These are phyloP conservation scores for Rhytidiadelphus loreus DNA, from an alignment of 225 moss, liverwort and hornwort genomes.

Conservation along the genomic window DNA sequence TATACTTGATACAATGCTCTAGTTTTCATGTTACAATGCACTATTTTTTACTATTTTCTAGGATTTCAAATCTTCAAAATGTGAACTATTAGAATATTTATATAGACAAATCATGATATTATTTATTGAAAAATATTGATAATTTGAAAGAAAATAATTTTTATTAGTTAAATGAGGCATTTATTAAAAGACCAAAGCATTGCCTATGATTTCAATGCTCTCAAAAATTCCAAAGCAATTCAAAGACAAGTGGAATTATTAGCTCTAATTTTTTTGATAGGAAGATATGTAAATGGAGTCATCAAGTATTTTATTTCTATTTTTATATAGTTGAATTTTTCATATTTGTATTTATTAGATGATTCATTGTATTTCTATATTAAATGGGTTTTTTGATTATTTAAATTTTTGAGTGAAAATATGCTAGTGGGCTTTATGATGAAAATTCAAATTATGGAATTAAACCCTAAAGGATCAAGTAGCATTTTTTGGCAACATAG, in stretches of 20 bases:
- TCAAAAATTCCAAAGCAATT: background rate
- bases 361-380: background rate
- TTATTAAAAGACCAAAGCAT: background rate
- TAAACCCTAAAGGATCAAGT: too few relatives aligned
- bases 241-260: background rate
- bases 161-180: background rate
- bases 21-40: too few relatives aligned
- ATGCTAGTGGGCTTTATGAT: background rate
- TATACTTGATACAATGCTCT: too few relatives aligned
- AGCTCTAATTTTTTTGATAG: background rate
- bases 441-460: too few relatives aligned
- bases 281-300: background rate
- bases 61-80: background rate
- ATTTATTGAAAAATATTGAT: background rate
- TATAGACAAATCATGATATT: background rate
- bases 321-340: background rate
- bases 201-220: accelerated
- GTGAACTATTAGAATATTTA: background rate
- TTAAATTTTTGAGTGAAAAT: background rate
- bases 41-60: too few relatives aligned
- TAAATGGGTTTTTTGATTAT: background rate
- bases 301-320: background rate
- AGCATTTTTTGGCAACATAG: too few relatives aligned
- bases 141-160: background rate
- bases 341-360: background rate